Evolutionary conservation across 1,284 basidiomycete species (phyloP), one percentile per base, ranked within the genome.

Genomic region (Fistulina hepatica): DNA sequence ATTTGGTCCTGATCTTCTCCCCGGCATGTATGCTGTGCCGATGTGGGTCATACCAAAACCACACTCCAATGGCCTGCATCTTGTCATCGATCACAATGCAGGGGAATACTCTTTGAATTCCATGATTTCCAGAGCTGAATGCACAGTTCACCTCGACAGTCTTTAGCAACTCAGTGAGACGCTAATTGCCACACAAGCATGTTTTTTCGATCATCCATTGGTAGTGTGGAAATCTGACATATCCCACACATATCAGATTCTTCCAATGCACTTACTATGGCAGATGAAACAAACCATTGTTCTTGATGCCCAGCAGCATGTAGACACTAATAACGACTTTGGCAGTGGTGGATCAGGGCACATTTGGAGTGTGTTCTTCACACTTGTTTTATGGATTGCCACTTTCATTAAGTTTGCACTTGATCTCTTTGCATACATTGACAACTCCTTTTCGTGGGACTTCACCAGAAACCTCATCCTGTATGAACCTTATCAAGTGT

Each of bases 1-100:
- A 1, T 65, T 70, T 37, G 57, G 60, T 0, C 39, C 48, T 0
- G 40, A 58, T 0, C 52, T 73, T 0, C 47, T 67, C 0, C 63
- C 63, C 0, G 68, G 70, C 0, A 72, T 73, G 67, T 52, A 55
- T 34, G 47, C 44, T 21, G 52, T 57, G 41, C 60, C 61, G 0
- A 40, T 64, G 0, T 48, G 54, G 25, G 57, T 49, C 6, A 55
- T 62, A 6, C 60, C 59, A 0, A 62, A 61, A 32, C 53, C 50
- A 2, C 41, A 52, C 26, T 49, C 54, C 1, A 49, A 48, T 9
- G 57, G 59, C 30, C 46, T 57, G 2, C 45, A 55, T 3, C 44
- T 66, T 2, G 46, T 65, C 24, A 55, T 50, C 33, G 50, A 66
- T 40, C 59, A 60, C 25, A 57, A 52, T 26, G 51, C 53, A 3